Percentiles rank a stretch among this genome's conserved stretches.
Conservation (phyloP, 2,329 filamentous ascomycete species). For the Alternaria sp. region DNA sequence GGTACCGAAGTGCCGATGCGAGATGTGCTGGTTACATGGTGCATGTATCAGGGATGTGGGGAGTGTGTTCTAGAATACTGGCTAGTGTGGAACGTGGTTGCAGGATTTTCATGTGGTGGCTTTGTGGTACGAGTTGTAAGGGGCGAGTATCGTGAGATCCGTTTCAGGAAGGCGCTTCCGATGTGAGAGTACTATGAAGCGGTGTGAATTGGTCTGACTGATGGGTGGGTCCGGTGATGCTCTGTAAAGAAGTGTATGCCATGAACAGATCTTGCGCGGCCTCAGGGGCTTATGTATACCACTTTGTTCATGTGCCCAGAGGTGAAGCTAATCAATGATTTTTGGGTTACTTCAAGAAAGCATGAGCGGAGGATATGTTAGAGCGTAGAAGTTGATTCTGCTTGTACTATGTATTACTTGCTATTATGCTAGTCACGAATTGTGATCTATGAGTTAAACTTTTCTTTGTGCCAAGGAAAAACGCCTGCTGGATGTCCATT, state of each 20-base stretch:
- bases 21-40: background rate
- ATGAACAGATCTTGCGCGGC: background rate
- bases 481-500: conserved; percentile 11
- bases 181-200: background rate
- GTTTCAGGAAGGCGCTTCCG: background rate
- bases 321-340: background rate
- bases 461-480: background rate
- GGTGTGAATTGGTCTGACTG: background rate
- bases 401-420: conserved; percentile 9
- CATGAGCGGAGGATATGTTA: background rate
- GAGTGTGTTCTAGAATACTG: background rate
- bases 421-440: background rate
- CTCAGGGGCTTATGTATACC: background rate
- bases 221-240: background rate
- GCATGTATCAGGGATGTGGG: background rate
- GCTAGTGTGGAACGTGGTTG: background rate
- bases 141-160: background rate
- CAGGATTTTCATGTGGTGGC: background rate
- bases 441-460: background rate
- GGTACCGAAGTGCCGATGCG: background rate
- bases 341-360: background rate
- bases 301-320: background rate
- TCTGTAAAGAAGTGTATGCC: background rate
- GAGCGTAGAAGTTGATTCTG: conserved; percentile 7
- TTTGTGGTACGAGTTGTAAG: background rate